Conservation (phyloP, 352 stramenopile species). For the Chrysophaeum taylorii region DNA sequence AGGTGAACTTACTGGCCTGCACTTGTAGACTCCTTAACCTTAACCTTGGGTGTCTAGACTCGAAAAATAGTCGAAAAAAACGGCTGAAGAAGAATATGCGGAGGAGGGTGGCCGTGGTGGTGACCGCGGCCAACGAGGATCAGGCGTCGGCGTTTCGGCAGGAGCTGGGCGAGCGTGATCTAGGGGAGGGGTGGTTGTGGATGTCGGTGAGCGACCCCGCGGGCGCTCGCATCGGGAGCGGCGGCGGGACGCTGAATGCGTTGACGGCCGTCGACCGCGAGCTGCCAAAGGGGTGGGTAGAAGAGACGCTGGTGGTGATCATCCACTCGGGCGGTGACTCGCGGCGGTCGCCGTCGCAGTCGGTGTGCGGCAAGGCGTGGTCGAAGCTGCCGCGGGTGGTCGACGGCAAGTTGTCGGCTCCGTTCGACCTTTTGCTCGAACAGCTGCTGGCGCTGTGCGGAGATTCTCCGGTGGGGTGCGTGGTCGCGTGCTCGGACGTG, state of each 20-base stretch:
- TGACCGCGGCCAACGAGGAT: not conserved
- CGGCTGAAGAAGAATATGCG: no score
- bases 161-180: not conserved
- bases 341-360: slow-evolving; percentile 26
- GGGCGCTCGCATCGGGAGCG: slow-evolving; percentile 23
- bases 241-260: slow-evolving; percentile 29
- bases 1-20: no score
- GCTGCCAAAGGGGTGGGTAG: not conserved
- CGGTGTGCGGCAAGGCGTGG: slow-evolving; percentile 29
- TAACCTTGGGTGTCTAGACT: no score
- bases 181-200: not conserved
- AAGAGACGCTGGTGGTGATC: slow-evolving; percentile 12
- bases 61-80: no score
- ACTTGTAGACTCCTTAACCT: no score
- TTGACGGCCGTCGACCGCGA: slow-evolving; percentile 14
- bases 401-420: slow-evolving; percentile 10
- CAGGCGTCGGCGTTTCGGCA: not conserved
- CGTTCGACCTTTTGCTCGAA: slow-evolving; percentile 25
- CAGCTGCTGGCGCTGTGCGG: slow-evolving; percentile 22
- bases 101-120: slow-evolving; percentile 8
- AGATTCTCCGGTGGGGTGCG: not conserved
- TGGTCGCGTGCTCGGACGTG: slow-evolving; percentile 26
- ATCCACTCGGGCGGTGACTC: slow-evolving; percentile 27
- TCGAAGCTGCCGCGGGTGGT: slow-evolving; percentile 19
- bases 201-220: slow-evolving; percentile 22